Conservation (phyloP, 2,329 filamentous ascomycete species). For the Cladophialophora immunda region DNA sequence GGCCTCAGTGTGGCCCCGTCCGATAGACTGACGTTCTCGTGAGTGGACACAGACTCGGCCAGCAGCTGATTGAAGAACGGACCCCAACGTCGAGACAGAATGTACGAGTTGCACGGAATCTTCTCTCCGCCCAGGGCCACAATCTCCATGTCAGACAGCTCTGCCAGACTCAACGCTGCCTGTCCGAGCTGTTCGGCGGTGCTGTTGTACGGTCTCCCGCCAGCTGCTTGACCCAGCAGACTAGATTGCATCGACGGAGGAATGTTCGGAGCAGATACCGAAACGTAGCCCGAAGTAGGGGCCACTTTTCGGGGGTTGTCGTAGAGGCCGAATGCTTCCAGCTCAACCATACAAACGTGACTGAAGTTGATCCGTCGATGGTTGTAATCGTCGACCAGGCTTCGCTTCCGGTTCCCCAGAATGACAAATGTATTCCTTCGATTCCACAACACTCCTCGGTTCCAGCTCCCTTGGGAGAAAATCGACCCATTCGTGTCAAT, state of each 20-base stretch:
- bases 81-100: conserved; percentile 89
- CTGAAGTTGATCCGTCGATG: conserved; percentile 97
- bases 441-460: conserved; percentile 91
- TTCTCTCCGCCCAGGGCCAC: conserved; percentile 89
- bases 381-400: conserved; percentile 96
- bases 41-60: conserved; percentile 75
- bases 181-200: conserved; percentile 87
- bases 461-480: conserved; percentile 98
- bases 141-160: conserved; percentile 96
- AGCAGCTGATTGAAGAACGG: conserved; percentile 94
- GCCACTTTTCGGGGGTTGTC: conserved; percentile 85
- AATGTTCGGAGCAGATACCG: conserved; percentile 77
- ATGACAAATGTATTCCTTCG: conserved; percentile 95
- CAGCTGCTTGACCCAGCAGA: conserved; percentile 64
- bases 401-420: conserved; percentile 90
- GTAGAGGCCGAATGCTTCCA: conserved; percentile 96
- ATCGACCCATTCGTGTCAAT: conserved; percentile 95
- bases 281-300: conserved; percentile 84
- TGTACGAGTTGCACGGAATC: conserved; percentile 90
- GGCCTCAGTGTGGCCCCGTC: conserved; percentile 80
- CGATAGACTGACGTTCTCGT: conserved; percentile 62
- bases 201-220: conserved; percentile 77
- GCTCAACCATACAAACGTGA: conserved; percentile 94
- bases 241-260: conserved; percentile 58
- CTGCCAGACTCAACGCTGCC: conserved; percentile 78